phyloP scores from a whole-genome alignment of 163 green algal species.

The Coccomyxa subellipsoidea region DNA sequence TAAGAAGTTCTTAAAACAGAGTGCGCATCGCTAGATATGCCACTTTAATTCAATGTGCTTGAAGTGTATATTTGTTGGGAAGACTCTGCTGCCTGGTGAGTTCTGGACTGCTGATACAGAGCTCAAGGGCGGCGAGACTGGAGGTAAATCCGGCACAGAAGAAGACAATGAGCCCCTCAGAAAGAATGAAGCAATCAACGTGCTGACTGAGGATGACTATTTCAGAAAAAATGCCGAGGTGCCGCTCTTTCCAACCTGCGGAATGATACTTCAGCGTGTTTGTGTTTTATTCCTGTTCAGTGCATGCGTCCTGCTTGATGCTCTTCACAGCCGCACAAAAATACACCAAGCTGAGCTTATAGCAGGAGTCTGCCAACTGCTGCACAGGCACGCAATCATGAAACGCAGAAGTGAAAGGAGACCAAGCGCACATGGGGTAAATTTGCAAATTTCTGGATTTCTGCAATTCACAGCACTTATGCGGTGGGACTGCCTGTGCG shows the following conservation, averaged over 20 bases:
- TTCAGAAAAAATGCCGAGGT: slow-evolving; percentile 2
- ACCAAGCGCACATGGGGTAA: neutral
- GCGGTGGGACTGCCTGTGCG: neutral
- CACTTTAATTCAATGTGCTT: neutral
- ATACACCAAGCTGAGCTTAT: neutral
- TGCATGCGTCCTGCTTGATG: neutral
- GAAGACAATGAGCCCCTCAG: neutral
- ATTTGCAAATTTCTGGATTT: neutral
- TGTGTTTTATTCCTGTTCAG: neutral
- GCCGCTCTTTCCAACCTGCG: neutral
- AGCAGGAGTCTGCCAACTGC: neutral
- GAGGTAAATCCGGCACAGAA: neutral
- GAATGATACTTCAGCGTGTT: neutral
- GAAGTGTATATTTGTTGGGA: neutral
- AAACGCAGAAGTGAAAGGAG: neutral
- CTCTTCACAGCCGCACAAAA: neutral
- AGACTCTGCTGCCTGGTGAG: neutral
- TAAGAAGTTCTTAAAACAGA: neutral
- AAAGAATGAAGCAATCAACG: neutral
- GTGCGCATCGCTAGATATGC: neutral
- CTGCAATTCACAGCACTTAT: neutral
- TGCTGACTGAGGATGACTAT: neutral
- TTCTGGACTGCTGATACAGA: neutral
- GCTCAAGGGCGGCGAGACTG: neutral
- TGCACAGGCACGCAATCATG: neutral